phyloP scores from a whole-genome alignment of 805 yeast genomes.

The Jamesozyma lodderae region DNA sequence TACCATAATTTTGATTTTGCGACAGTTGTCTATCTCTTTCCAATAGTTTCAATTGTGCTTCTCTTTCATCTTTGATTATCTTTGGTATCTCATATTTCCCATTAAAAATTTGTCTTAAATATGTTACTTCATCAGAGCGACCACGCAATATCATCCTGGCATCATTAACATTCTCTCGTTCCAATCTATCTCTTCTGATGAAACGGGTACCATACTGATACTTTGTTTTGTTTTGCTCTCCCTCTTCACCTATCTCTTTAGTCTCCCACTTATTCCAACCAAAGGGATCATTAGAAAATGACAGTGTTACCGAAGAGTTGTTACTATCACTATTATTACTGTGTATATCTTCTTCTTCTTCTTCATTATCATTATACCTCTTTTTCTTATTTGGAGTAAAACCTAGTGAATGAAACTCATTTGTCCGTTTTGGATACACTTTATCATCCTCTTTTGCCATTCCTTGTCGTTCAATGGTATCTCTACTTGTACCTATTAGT shows the following conservation, averaged over 20 bases:
- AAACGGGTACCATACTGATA: slow-evolving; percentile 33
- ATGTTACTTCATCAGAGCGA: slow-evolving; percentile 22
- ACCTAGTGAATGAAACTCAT: neutral
- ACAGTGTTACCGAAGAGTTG: neutral
- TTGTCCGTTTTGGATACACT: neutral
- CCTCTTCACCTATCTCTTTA: slow-evolving; percentile 22
- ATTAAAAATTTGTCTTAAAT: slow-evolving; percentile 28
- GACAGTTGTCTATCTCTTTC: slow-evolving; percentile 12
- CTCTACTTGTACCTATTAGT: neutral
- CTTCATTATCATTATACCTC: neutral
- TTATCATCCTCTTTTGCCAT: neutral
- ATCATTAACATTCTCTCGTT: slow-evolving; percentile 3
- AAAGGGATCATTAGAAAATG: slow-evolving; percentile 23
- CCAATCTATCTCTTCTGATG: slow-evolving; percentile 13
- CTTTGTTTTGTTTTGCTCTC: neutral
- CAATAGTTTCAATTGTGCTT: slow-evolving; percentile 17
- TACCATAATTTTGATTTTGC: slow-evolving; percentile 2
- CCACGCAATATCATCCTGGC: slow-evolving; percentile 11
- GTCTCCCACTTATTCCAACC: slow-evolving; percentile 23
- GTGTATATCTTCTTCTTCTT: neutral
- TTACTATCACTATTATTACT: neutral
- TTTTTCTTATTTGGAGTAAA: slow-evolving; percentile 1
- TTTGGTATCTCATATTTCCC: slow-evolving; percentile 32
- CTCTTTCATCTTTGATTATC: slow-evolving; percentile 19
- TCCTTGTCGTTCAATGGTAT: too few species aligned